Conservation (phyloP, 2,329 filamentous ascomycete species). For the Calonectria hawksworthii region DNA sequence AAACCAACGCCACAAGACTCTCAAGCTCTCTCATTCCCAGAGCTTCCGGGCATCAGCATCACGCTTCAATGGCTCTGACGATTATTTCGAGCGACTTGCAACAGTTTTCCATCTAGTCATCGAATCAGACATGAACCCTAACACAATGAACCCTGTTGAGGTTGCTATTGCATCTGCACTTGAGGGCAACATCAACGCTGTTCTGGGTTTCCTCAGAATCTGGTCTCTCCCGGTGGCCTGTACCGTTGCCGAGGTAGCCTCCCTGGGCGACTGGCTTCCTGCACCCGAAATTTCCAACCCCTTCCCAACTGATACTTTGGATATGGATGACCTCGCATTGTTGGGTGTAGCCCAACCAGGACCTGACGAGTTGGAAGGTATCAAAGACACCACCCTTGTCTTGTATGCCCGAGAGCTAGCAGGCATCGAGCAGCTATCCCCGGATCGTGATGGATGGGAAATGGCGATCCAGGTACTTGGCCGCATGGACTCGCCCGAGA, state of each 20-base stretch:
- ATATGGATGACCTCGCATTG: slow-evolving; percentile 87
- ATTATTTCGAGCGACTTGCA: slow-evolving; percentile 81
- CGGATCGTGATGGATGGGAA: slow-evolving; percentile 84
- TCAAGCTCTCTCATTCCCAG: slow-evolving; percentile 57
- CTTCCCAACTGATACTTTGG: slow-evolving; percentile 75
- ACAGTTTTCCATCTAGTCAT: slow-evolving; percentile 79
- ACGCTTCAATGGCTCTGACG: slow-evolving; percentile 69
- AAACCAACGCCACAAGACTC: slow-evolving; percentile 61
- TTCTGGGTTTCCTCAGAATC: slow-evolving; percentile 79
- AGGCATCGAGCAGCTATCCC: slow-evolving; percentile 64
- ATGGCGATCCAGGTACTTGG: slow-evolving; percentile 86
- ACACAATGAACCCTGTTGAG: slow-evolving; percentile 81
- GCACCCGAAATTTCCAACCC: slow-evolving; percentile 54
- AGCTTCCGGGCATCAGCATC: slow-evolving; percentile 50
- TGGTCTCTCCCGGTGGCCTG: slow-evolving; percentile 87
- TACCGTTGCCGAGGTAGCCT: slow-evolving; percentile 86
- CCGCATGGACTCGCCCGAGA: slow-evolving; percentile 80
- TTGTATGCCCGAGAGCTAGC: slow-evolving; percentile 80
- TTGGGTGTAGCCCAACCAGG: slow-evolving; percentile 75
- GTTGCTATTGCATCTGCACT: slow-evolving; percentile 86
- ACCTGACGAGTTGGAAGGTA: slow-evolving; percentile 72
- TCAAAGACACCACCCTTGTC: slow-evolving; percentile 84
- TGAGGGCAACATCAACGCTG: slow-evolving; percentile 84
- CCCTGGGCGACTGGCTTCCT: slow-evolving; percentile 86
- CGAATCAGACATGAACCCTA: slow-evolving; percentile 80